phyloP scores from a whole-genome alignment of 1,284 basidiomycete species.

The Naganishia sp. region DNA sequence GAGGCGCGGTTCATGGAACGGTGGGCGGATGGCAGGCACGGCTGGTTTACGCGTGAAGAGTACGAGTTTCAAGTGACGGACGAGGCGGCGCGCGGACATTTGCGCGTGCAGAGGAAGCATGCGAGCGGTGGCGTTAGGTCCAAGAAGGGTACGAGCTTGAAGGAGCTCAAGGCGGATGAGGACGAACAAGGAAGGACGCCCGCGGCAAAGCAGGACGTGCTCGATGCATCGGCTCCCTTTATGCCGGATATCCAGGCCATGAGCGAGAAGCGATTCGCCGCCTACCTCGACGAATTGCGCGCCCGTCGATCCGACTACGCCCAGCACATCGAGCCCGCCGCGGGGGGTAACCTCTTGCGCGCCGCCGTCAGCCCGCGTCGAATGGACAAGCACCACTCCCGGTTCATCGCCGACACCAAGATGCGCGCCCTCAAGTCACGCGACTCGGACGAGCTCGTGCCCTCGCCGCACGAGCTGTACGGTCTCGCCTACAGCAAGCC shows the following conservation, averaged over 20 bases:
- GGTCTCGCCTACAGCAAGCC: constrained; percentile 47
- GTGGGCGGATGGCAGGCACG: constrained; percentile 47
- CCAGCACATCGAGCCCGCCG: constrained; percentile 4
- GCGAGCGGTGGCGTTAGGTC: constrained; percentile 9
- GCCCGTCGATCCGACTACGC: constrained; percentile 36
- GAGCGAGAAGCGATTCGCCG: constrained; percentile 45
- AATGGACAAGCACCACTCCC: constrained; percentile 35
- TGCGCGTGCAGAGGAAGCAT: neutral
- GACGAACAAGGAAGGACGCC: neutral
- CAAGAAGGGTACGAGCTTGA: constrained; percentile 18
- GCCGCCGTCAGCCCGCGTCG: constrained; percentile 13
- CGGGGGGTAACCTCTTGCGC: constrained; percentile 17
- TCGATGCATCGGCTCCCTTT: constrained; percentile 18
- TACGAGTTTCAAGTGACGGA: constrained; percentile 16
- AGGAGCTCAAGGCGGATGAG: constrained; percentile 39
- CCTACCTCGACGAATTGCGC: constrained; percentile 44
- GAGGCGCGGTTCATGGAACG: constrained; percentile 50
- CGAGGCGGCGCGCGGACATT: neutral
- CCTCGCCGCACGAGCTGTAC: constrained; percentile 41
- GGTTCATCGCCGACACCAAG: constrained; percentile 28
- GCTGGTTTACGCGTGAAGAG: constrained; percentile 39
- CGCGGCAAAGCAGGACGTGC: constrained; percentile 4
- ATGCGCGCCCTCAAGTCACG: constrained; percentile 24
- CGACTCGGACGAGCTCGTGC: constrained; percentile 22
- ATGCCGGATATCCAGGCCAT: constrained; percentile 50